A percentile compares a stretch with the other conserved stretches of the same genome.
Conservation (phyloP, 805 yeast species). For the Yarrowia bubula region DNA sequence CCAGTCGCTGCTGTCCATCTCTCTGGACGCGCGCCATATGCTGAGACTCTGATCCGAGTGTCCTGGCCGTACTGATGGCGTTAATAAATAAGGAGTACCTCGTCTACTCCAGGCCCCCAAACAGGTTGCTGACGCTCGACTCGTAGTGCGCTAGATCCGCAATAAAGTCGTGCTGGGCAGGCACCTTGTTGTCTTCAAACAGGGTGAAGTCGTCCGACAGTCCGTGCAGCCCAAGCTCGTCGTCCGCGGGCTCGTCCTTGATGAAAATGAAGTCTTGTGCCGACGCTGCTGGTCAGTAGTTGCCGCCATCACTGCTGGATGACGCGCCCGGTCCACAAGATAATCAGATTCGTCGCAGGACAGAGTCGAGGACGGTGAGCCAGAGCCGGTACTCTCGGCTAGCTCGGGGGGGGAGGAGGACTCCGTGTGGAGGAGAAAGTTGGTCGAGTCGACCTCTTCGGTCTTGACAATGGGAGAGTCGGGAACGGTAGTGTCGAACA, state of each 20-base stretch:
- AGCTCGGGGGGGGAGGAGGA: constrained; percentile 19
- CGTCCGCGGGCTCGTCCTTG: constrained; percentile 26
- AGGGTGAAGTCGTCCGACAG: constrained; percentile 30
- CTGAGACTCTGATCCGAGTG: constrained; percentile 27
- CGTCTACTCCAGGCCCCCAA: constrained; percentile 30
- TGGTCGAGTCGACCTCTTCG: constrained; percentile 23
- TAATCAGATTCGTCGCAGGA: constrained; percentile 25
- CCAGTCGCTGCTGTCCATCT: constrained; percentile 24
- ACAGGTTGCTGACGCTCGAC: constrained; percentile 31
- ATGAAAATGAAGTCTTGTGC: constrained; percentile 27
- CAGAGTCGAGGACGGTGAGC: constrained; percentile 33
- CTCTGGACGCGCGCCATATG: constrained; percentile 25
- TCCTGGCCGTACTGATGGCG: constrained; percentile 22
- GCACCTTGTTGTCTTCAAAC: constrained; percentile 29
- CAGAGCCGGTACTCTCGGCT: constrained; percentile 28
- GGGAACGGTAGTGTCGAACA: constrained; percentile 3
- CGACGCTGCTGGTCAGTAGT: constrained; percentile 36
- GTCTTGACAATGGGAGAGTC: constrained; percentile 26
- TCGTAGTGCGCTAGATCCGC: constrained; percentile 28
- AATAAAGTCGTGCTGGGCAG: constrained; percentile 27
- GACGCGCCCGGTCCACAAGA: constrained; percentile 35
- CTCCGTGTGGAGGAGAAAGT: constrained; percentile 24
- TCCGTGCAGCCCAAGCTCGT: constrained; percentile 22
- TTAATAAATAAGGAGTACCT: constrained; percentile 22
- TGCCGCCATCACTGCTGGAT: constrained; percentile 38